Percentiles rank a stretch among this genome's conserved stretches.
Conservation (phyloP, 2,329 filamentous ascomycete genomes). For the Myotisia sp. region DNA sequence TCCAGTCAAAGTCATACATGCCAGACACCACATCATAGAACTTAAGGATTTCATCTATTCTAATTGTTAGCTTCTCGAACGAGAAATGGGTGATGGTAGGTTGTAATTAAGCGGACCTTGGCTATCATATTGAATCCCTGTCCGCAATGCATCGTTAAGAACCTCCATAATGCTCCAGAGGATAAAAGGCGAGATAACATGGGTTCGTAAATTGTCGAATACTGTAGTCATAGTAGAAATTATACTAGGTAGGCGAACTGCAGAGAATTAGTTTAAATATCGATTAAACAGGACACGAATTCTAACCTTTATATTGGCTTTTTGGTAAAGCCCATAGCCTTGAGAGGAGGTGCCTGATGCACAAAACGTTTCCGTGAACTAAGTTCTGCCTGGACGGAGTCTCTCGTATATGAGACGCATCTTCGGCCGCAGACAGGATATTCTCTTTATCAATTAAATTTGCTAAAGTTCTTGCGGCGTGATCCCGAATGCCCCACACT, state of each 20-base stretch:
- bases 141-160: slow-evolving; percentile 24
- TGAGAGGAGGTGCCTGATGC: slow-evolving; percentile 25
- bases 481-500: slow-evolving; percentile 34
- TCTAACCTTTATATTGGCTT: slow-evolving; percentile 24
- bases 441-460: slow-evolving; percentile 22
- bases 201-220: slow-evolving; percentile 17
- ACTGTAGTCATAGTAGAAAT: slow-evolving; percentile 16
- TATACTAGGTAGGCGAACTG: slow-evolving; percentile 6
- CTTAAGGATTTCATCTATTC: slow-evolving; percentile 3
- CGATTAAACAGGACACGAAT: slow-evolving; percentile 8
- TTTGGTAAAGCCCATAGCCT: slow-evolving; percentile 21
- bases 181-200: slow-evolving; percentile 22
- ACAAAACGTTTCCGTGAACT: slow-evolving; percentile 29
- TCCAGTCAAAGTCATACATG: background rate
- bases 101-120: slow-evolving; percentile 16
- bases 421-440: slow-evolving; percentile 19
- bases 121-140: slow-evolving; percentile 17
- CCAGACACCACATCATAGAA: slow-evolving; percentile 2
- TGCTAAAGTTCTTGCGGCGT: slow-evolving; percentile 32
- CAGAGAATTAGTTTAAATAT: slow-evolving; percentile 5
- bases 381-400: slow-evolving; percentile 20
- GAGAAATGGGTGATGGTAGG: background rate
- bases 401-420: slow-evolving; percentile 15
- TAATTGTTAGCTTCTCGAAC: background rate
- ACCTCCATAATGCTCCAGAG: slow-evolving; percentile 25